A percentile compares a stretch with the other conserved stretches of the same genome.
Evolutionary conservation across 345 rosid species (phyloP).

Genomic region (Erucastrum elatum): DNA sequence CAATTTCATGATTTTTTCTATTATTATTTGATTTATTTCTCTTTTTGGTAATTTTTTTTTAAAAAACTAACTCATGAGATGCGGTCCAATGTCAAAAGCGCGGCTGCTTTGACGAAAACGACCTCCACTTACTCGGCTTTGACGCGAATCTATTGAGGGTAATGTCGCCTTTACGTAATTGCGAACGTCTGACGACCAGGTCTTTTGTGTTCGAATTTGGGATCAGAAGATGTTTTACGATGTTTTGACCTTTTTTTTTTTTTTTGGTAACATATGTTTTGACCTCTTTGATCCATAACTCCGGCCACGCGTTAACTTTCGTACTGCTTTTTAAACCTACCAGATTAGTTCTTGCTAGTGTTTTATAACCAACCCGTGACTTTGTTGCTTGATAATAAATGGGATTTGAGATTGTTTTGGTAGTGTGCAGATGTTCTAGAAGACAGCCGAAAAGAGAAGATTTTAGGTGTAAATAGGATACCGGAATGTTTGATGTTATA

Average conservation of each 20-base stretch:
- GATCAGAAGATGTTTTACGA: not conserved
- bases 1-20: too few species aligned
- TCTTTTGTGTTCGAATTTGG: constrained; percentile 3
- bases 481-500: constrained; percentile 35
- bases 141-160: not conserved
- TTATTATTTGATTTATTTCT: too few species aligned
- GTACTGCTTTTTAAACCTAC: constrained; percentile 4
- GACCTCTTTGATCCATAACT: constrained; percentile 16
- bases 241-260: too few species aligned
- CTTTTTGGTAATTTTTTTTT: not conserved
- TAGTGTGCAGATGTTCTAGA: not conserved
- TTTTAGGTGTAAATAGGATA: constrained; percentile 21
- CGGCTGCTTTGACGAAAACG: not conserved
- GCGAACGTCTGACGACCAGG: not conserved
- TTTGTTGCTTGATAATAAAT: not conserved
- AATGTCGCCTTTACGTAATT: not conserved
- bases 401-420: not conserved
- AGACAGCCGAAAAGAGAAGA: not conserved
- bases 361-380: constrained; percentile 16
- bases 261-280: too few species aligned
- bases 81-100: constrained; percentile 20
- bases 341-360: not conserved
- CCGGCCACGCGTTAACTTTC: constrained; percentile 29
- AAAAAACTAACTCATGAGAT: too few species aligned
- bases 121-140: too few species aligned